A percentile compares a stretch with the other conserved stretches of the same genome.
Conservation (phyloP, 768 basidiomycete species). For the Pisolithus microcarpus region DNA sequence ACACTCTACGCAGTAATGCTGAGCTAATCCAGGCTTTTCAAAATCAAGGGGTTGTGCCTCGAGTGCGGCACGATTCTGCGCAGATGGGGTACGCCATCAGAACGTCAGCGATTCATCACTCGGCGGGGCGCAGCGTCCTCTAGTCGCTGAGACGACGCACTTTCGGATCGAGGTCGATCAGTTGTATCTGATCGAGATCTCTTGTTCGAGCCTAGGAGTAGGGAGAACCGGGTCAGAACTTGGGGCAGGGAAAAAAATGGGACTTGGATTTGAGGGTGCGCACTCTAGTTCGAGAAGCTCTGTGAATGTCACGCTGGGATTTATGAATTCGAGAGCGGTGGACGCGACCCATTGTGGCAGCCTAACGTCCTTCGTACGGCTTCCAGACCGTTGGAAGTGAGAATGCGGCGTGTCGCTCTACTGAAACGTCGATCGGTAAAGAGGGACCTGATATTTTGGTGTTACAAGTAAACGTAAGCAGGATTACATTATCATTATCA, state of each 20-base stretch:
- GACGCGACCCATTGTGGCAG: slow-evolving; percentile 60
- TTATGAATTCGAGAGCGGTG: slow-evolving; percentile 81
- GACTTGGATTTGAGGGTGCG: slow-evolving; percentile 7
- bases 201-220: slow-evolving; percentile 55
- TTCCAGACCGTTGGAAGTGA: neutral
- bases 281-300: slow-evolving; percentile 81
- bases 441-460: neutral
- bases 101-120: slow-evolving; percentile 7
- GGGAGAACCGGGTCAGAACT: neutral
- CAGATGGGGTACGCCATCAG: slow-evolving; percentile 4
- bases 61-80: slow-evolving; percentile 61
- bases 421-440: neutral
- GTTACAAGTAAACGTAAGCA: slow-evolving; percentile 15
- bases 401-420: neutral
- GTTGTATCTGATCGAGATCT: slow-evolving; percentile 91
- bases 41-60: slow-evolving; percentile 84
- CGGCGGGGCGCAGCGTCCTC: neutral
- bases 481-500: neutral
- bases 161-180: slow-evolving; percentile 81
- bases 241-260: neutral
- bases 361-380: neutral
- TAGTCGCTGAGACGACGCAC: slow-evolving; percentile 30
- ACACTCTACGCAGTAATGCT: slow-evolving; percentile 96
- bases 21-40: slow-evolving; percentile 84
- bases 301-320: slow-evolving; percentile 80